Percentiles rank a stretch among this genome's conserved stretches.
Conservation (phyloP, 2,329 filamentous ascomycete species). For the Talaromyces islandicus region DNA sequence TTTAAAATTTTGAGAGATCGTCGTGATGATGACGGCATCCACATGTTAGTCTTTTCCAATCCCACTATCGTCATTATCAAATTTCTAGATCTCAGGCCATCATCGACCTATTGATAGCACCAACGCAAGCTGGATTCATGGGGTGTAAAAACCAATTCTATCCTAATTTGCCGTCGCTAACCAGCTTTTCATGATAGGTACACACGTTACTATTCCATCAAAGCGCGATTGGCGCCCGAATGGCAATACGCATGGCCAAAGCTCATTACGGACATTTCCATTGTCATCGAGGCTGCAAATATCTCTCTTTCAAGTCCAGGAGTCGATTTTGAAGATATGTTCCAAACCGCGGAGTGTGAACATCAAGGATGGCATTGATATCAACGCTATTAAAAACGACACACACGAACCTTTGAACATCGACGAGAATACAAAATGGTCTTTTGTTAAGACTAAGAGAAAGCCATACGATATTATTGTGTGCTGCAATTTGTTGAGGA, state of each 20-base stretch:
- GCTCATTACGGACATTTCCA: not conserved
- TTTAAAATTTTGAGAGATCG: not conserved
- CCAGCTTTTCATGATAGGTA: not conserved
- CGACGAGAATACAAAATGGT: not conserved
- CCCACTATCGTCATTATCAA: not conserved
- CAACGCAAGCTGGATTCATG: not conserved
- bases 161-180: not conserved
- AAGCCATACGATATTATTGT: not conserved
- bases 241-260: slow-evolving; percentile 1
- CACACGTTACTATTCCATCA: not conserved
- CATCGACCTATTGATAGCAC: not conserved
- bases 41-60: not conserved
- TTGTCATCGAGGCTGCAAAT: not conserved
- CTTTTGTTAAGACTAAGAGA: not conserved
- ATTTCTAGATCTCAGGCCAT: not conserved
- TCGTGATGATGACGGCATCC: not conserved
- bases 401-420: not conserved
- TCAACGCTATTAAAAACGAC: not conserved
- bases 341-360: not conserved
- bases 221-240: not conserved
- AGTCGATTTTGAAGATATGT: not conserved
- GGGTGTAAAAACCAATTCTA: not conserved
- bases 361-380: not conserved
- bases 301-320: not conserved
- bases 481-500: not conserved